Evolutionary conservation across 192 early-diverging fungal species (phyloP).

Genomic region (Chytriomyces sp.): DNA sequence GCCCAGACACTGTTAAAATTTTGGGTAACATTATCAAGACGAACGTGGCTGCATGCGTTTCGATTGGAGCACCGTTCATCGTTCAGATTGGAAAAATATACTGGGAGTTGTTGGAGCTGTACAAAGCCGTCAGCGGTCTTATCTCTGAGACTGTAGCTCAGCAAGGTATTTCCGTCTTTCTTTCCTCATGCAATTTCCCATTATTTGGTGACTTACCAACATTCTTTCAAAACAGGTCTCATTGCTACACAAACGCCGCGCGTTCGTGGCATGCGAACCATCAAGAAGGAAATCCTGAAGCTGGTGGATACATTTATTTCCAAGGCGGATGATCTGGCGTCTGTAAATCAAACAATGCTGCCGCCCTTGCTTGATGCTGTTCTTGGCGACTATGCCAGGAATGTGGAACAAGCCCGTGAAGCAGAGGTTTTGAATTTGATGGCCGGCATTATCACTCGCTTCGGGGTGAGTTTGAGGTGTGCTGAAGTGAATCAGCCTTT

Average conservation of each 20-base stretch:
- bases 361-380: conserved; percentile 90
- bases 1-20: conserved; percentile 81
- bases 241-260: conserved; percentile 92
- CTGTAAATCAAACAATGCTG: conserved; percentile 84
- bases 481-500: neutral
- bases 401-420: conserved; percentile 88
- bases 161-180: conserved; percentile 56
- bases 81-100: conserved; percentile 89
- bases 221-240: conserved; percentile 53
- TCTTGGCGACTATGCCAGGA: conserved; percentile 84
- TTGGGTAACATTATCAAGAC: conserved; percentile 93
- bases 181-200: neutral
- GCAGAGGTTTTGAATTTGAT: conserved; percentile 94
- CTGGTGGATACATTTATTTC: conserved; percentile 92
- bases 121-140: conserved; percentile 83
- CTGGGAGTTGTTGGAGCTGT: conserved; percentile 88
- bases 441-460: conserved; percentile 80
- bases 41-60: conserved; percentile 89
- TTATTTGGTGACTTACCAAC: neutral
- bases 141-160: conserved; percentile 80
- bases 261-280: conserved; percentile 87
- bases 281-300: conserved; percentile 95
- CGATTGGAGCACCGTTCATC: conserved; percentile 87
- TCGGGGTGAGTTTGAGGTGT: conserved; percentile 64
- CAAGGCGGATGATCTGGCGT: conserved; percentile 82